Evolutionary conservation across 805 yeast species (phyloP).

Genomic region (Phaffomyces opuntiae): DNA sequence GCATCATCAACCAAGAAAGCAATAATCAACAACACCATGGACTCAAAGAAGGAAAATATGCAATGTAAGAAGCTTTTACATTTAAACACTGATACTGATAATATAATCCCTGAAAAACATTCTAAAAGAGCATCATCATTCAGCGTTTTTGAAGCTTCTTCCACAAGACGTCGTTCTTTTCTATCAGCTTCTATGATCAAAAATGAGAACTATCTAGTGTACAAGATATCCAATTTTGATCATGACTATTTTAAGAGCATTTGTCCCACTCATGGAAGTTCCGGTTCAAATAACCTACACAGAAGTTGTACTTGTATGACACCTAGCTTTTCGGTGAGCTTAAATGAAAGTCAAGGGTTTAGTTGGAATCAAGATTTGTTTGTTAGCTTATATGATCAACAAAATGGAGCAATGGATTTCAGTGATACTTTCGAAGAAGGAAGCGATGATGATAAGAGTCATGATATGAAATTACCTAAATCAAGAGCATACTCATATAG

Average conservation of each 20-base stretch:
- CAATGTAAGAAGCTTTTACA: not conserved
- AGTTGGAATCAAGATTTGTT: conserved; percentile 71
- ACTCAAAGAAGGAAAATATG: too few relatives aligned
- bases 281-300: not conserved
- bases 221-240: conserved; percentile 28
- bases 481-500: conserved; percentile 8
- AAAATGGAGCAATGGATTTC: conserved; percentile 32
- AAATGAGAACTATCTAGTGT: conserved; percentile 47
- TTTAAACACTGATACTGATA: not conserved
- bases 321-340: conserved; percentile 34
- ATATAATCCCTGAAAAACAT: too few relatives aligned
- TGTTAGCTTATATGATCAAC: conserved; percentile 65
- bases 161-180: conserved; percentile 50
- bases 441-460: not conserved
- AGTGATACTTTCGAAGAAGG: conserved; percentile 20
- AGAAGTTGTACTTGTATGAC: conserved; percentile 1
- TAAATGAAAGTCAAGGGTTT: conserved; percentile 66
- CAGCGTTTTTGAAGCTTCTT: conserved; percentile 27
- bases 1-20: not conserved
- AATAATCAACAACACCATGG: too few relatives aligned
- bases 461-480: not conserved
- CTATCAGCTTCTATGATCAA: conserved; percentile 51
- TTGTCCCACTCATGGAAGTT: not conserved
- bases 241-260: not conserved
- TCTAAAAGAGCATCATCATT: conserved; percentile 13